Evolutionary conservation across 2,329 filamentous ascomycete species (phyloP), one percentile per base, ranked within the genome.

Genomic region (Dactylellina cionopaga): DNA sequence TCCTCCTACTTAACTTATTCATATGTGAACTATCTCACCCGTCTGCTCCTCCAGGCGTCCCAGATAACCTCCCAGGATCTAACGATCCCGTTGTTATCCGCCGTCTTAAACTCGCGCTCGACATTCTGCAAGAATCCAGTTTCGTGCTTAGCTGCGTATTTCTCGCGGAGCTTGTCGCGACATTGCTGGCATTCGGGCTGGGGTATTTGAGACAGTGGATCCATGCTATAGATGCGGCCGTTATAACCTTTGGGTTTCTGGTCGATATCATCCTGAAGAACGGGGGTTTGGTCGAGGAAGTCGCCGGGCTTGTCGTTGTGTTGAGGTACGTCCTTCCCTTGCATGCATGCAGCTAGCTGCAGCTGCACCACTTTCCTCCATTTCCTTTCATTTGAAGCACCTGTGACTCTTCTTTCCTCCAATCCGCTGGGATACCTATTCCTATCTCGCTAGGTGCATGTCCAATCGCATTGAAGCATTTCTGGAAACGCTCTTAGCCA

Each of bases 171-270:
- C 60, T 73, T 46, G 47, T 60, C 22, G 47, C 60, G 11, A 72
- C 52, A 17, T 13, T 66, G 35, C 25, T 72, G 22, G 60, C 37
- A 7, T 72, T 65, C 22, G 54, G 60, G 22, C 41, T 54, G 37
- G 52, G 39, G 17, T 73, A 73, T 65, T 46, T 66, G 11, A 73
- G 54, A 62, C 44, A 25, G 24, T 72, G 68, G 68, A 65, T 66
- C 31, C 69, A 62, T 11, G 54, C 55, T 46, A 54, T 68, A 31
- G 60, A 74, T 52, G 56, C 62, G 19, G 62, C 31, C 27, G 47
- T 74, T 17, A 68, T 68, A 43, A 58, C 43, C 9, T 37, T 68
- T 19, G 47, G 62, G 3, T 68, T 73, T 39, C 33, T 68, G 31
- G 69, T 68, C 33, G 69, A 74, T 51, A 11, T 58, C 17, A 44